Percentiles rank a stretch among this genome's conserved stretches.
These are phyloP conservation scores for Friedmanniomyces endolithicus DNA, from an alignment of 495 filamentous ascomycete genomes.

Conservation along the genomic window DNA sequence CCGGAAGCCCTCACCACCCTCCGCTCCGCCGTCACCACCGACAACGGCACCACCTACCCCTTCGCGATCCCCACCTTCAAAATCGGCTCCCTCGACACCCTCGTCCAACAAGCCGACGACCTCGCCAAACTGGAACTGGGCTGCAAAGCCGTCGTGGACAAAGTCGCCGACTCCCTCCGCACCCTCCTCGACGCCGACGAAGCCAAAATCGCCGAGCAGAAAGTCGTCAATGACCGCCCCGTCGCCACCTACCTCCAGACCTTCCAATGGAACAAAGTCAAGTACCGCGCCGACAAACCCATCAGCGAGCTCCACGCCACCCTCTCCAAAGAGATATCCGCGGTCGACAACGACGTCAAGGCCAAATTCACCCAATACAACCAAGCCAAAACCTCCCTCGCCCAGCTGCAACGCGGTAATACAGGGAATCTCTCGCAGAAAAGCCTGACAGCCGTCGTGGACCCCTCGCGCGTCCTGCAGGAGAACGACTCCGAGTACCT, in stretches of 20 bases:
- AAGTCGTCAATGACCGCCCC: slow-evolving; percentile 91
- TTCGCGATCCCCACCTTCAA: slow-evolving; percentile 90
- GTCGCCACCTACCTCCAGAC: slow-evolving; percentile 81
- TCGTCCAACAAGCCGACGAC: slow-evolving; percentile 96
- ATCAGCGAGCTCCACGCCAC: slow-evolving; percentile 73
- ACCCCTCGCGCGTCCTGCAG: slow-evolving; percentile 56
- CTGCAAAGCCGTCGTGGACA: slow-evolving; percentile 72
- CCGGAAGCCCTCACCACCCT: slow-evolving; percentile 70
- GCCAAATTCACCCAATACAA: slow-evolving; percentile 89
- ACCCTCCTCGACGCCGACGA: slow-evolving; percentile 72
- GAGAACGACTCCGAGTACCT: slow-evolving; percentile 82
- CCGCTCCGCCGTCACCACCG: slow-evolving; percentile 54
- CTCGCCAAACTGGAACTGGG: slow-evolving; percentile 70
- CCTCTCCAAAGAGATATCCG: slow-evolving; percentile 48
- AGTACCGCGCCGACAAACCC: slow-evolving; percentile 84
- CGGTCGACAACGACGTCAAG: slow-evolving; percentile 86
- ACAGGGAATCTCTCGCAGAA: slow-evolving; percentile 90
- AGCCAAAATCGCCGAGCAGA: slow-evolving; percentile 69
- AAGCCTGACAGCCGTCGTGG: slow-evolving; percentile 76
- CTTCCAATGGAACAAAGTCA: slow-evolving; percentile 93
- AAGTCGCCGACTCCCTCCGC: slow-evolving; percentile 76
- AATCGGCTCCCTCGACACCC: slow-evolving; percentile 86
- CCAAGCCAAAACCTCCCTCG: slow-evolving; percentile 67
- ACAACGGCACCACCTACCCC: slow-evolving; percentile 62
- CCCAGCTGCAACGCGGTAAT: slow-evolving; percentile 70